phyloP scores from a whole-genome alignment of 1,284 basidiomycete genomes.

The Athelia sp. region DNA sequence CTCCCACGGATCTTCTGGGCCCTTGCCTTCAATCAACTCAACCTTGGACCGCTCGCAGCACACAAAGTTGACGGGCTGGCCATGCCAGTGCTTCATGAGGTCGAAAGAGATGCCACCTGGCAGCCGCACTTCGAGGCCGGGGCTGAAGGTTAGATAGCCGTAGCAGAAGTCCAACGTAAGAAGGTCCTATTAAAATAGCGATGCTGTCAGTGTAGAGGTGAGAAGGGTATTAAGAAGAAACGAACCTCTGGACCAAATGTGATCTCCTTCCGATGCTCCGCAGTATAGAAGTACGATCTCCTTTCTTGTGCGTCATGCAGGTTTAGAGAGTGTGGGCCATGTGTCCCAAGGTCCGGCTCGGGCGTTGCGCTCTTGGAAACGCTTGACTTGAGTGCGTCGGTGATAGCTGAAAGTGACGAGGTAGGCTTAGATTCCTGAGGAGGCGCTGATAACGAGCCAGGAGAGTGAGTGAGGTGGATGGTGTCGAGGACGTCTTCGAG shows the following conservation, averaged over 20 bases:
- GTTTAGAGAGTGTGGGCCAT: conserved; percentile 11
- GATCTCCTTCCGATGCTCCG: conserved; percentile 45
- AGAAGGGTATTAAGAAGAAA: too few species aligned
- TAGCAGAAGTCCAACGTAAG: conserved; percentile 76
- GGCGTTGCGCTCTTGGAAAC: background rate
- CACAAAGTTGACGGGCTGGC: conserved; percentile 79
- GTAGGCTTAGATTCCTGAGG: conserved; percentile 14
- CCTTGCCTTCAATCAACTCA: conserved; percentile 20
- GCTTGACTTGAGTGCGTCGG: conserved; percentile 5
- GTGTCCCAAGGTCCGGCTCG: background rate
- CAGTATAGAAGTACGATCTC: conserved; percentile 53
- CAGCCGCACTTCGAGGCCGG: conserved; percentile 60
- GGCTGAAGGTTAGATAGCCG: conserved; percentile 70
- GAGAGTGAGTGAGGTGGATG: conserved; percentile 32
- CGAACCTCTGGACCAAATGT: conserved; percentile 50
- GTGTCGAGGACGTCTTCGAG: conserved; percentile 50
- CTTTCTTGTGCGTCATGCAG: conserved; percentile 41
- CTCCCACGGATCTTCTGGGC: conserved; percentile 46
- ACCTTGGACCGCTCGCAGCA: conserved; percentile 60
- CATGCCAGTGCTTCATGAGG: conserved; percentile 87
- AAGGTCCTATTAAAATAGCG: conserved; percentile 43
- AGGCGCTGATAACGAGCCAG: conserved; percentile 18
- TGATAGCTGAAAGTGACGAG: conserved; percentile 9
- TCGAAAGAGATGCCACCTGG: conserved; percentile 78
- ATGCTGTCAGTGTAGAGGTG: too few species aligned